Conservation (phyloP, 495 filamentous ascomycete genomes). For the Aspergillus steynii region DNA sequence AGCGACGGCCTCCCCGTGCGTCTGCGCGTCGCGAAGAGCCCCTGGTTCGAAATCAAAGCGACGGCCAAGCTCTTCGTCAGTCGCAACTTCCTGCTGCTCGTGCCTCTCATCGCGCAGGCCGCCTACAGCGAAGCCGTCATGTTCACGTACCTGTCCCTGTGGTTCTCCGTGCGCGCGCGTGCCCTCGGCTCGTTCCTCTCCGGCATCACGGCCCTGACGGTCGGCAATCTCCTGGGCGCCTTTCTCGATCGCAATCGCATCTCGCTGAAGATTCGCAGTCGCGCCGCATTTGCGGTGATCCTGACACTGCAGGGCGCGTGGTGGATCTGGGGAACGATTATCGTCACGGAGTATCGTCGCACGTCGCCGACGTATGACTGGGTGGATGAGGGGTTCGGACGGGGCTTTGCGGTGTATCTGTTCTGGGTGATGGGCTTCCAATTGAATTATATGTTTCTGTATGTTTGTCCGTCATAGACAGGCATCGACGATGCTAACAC, state of each 20-base stretch:
- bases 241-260: slow-evolving; percentile 54
- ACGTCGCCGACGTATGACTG: slow-evolving; percentile 59
- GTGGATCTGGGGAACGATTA: slow-evolving; percentile 62
- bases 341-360: slow-evolving; percentile 52
- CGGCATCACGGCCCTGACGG: slow-evolving; percentile 57
- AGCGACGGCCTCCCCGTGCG: slow-evolving; percentile 55
- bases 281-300: slow-evolving; percentile 46
- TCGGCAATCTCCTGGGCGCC: slow-evolving; percentile 56
- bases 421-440: slow-evolving; percentile 62
- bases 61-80: slow-evolving; percentile 52
- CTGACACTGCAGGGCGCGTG: slow-evolving; percentile 55
- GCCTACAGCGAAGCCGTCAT: slow-evolving; percentile 63
- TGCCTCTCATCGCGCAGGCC: slow-evolving; percentile 60
- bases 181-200: slow-evolving; percentile 63
- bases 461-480: slow-evolving; percentile 17
- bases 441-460: slow-evolving; percentile 64
- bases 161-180: slow-evolving; percentile 62
- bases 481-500: slow-evolving; percentile 8
- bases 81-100: slow-evolving; percentile 55
- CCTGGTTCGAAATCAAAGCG: slow-evolving; percentile 51
- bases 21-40: slow-evolving; percentile 46
- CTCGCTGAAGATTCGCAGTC: slow-evolving; percentile 48
- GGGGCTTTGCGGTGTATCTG: slow-evolving; percentile 57
- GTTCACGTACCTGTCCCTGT: slow-evolving; percentile 60
- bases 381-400: slow-evolving; percentile 54